phyloP scores from a whole-genome alignment of 768 basidiomycete species.

The Neoboletus brunneissimus region DNA sequence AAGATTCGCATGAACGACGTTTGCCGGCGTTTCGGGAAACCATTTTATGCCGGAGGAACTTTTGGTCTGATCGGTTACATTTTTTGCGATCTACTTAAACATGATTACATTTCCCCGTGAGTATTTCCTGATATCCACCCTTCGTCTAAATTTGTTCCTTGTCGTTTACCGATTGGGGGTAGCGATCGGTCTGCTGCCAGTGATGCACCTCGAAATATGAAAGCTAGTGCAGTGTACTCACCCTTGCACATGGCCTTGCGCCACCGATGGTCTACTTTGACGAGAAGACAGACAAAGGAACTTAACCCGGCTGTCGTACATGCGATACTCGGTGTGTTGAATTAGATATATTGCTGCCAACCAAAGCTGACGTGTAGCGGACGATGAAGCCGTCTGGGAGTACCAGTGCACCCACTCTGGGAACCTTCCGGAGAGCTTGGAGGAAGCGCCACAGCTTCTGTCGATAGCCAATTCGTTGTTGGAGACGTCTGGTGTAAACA shows the following conservation, averaged over 20 bases:
- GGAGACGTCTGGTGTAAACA: constrained; percentile 63
- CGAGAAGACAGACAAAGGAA: constrained; percentile 76
- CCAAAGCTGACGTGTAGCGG: constrained; percentile 13
- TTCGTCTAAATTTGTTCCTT: constrained; percentile 8
- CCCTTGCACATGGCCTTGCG: constrained; percentile 60
- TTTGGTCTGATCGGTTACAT: constrained; percentile 92
- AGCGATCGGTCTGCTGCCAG: constrained; percentile 65
- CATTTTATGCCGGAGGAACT: constrained; percentile 89
- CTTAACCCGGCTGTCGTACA: constrained; percentile 76
- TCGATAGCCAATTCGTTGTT: constrained; percentile 63
- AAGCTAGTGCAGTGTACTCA: constrained; percentile 60
- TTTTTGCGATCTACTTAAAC: constrained; percentile 87
- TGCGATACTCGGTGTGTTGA: constrained; percentile 60
- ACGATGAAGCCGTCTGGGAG: constrained; percentile 72
- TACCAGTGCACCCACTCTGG: constrained; percentile 61
- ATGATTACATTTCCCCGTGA: constrained; percentile 84
- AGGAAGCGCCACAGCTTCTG: constrained; percentile 55
- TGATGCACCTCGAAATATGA: constrained; percentile 57
- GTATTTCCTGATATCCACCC: constrained; percentile 30
- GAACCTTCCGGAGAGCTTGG: constrained; percentile 51
- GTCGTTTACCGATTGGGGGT: neutral
- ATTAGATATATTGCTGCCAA: neutral
- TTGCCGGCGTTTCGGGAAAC: constrained; percentile 71
- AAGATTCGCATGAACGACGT: constrained; percentile 77
- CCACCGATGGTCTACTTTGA: constrained; percentile 67